Evolutionary conservation across 768 basidiomycete species (phyloP), one percentile per base, ranked within the genome.

Genomic region (Lentinula aciculospora): DNA sequence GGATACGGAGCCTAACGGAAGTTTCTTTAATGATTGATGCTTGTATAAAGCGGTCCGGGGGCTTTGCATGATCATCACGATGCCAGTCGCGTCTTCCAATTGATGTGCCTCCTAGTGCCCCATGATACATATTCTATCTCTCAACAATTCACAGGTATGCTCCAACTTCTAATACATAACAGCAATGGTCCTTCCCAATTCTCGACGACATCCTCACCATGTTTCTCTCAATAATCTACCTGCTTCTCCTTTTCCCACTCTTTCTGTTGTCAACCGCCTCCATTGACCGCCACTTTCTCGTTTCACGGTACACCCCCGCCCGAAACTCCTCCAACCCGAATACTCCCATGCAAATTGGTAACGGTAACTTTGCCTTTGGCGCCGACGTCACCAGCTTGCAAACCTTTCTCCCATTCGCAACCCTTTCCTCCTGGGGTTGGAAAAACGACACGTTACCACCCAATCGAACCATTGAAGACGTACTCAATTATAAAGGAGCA

Each of bases 351-450:
- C 83, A 83, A 66, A 72, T 83, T 50, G 83, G 83, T 13, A 85
- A 84, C 65, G 82, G 83, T 15, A 79, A 82, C 66, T 83, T 85
- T 60, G 82, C 81, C 17, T 84, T 85, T 60, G 81, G 80, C 21
- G 77, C 79, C 7, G 83, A 84, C 65, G 67, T 83, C 21, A 82
- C 82, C 1, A 80, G 81, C 10, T 72, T 85, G 15, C 83, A 85
- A 65, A 83, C 82, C 0, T 76, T 83, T 68, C 71, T 72, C 32
- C 81, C 81, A 4, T 83, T 74, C 66, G 78, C 76, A 9, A 83
- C 73, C 60, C 74, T 85, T 72, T 79, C 81, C 8, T 77, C 76
- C 13, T 83, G 83, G 83, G 81, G 79, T 1, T 83, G 80, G 81
- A 83, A 83, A 65, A 83, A 82, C 66, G 81, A 83, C 66, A 74